Base-by-base conservation (phyloP, 2,329 filamentous ascomycete genomes). In the Pestalotiopsis sp. region DNA sequence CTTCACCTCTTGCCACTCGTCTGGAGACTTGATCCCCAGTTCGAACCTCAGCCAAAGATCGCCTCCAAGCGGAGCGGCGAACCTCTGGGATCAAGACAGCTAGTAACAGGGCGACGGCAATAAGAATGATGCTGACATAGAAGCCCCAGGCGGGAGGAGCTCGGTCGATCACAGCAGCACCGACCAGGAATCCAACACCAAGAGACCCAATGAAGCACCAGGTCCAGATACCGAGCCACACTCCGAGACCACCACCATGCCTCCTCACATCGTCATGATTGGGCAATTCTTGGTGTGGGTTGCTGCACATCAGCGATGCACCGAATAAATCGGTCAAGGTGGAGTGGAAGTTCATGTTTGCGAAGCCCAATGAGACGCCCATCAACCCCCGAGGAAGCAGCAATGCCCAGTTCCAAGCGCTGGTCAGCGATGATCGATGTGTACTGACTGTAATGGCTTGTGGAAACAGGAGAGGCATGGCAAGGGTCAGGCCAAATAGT, bases 171-270 rank as follows among this genome's bases (percentile, higher is more conserved):
- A 94, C 87, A 49, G 85, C 81, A 12, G 92, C 91, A 3, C 93
- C 93, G 52, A 93, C 83, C 68, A 92, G 81, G 75, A 94, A 95
- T 0, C 93, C 92, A 49, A 94, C 76, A 0, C 89, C 88, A 25
- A 94, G 84, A 25, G 91, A 93, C 5, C 90, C 91, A 73, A 93
- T 89, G 79, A 89, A 92, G 76, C 91, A 93, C 89, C 91, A 95
- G 0, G 91, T 90, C 91, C 92, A 94, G 67, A 92, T 84, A 1
- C 91, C 91, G 11, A 94, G 84, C 93, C 92, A 95, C n/a, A 92
- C 82, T 0, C 93, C 93, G 82, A 94, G 90, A 0, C 93, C 92
- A 13, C 92, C 92, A 7, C 93, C 93, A 75, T 94, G 91, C 56
- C 92, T 85, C 67, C 92, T 87, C 20, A 92, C 87, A 77, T 94